Conservation (phyloP, 1,284 basidiomycete species). For the Marasmius sp. region DNA sequence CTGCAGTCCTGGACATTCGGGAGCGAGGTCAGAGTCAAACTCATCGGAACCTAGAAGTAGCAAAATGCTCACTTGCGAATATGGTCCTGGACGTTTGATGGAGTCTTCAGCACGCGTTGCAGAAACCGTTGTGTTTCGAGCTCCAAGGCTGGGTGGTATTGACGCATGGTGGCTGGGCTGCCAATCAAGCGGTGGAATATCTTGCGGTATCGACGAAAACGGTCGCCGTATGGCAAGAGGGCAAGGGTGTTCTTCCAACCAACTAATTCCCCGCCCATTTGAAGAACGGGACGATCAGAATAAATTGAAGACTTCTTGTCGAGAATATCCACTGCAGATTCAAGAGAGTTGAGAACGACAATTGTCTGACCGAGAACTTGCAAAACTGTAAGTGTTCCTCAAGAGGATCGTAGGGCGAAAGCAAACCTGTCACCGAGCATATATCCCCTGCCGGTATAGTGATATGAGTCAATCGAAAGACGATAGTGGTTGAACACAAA, state of each 20-base stretch:
- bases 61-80: slow-evolving; percentile 51
- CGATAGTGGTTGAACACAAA: slow-evolving; percentile 20
- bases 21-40: not conserved
- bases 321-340: slow-evolving; percentile 56
- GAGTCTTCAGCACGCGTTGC: slow-evolving; percentile 51
- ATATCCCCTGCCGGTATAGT: slow-evolving; percentile 48
- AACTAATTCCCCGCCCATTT: slow-evolving; percentile 52
- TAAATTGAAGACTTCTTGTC: slow-evolving; percentile 70
- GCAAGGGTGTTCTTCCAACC: slow-evolving; percentile 68
- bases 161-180: slow-evolving; percentile 45
- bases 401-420: not conserved
- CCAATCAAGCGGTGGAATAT: slow-evolving; percentile 61
- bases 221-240: slow-evolving; percentile 60
- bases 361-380: slow-evolving; percentile 57
- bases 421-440: slow-evolving; percentile 43
- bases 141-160: slow-evolving; percentile 50
- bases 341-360: slow-evolving; percentile 57
- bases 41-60: not conserved
- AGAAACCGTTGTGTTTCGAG: slow-evolving; percentile 57
- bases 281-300: slow-evolving; percentile 59
- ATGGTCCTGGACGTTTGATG: slow-evolving; percentile 51
- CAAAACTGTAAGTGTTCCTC: not conserved
- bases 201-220: slow-evolving; percentile 61
- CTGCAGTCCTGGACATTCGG: slow-evolving; percentile 43
- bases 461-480: not conserved